phyloP scores from a whole-genome alignment of 371 early-diverging fungal genomes.

The Mortierella sp. region DNA sequence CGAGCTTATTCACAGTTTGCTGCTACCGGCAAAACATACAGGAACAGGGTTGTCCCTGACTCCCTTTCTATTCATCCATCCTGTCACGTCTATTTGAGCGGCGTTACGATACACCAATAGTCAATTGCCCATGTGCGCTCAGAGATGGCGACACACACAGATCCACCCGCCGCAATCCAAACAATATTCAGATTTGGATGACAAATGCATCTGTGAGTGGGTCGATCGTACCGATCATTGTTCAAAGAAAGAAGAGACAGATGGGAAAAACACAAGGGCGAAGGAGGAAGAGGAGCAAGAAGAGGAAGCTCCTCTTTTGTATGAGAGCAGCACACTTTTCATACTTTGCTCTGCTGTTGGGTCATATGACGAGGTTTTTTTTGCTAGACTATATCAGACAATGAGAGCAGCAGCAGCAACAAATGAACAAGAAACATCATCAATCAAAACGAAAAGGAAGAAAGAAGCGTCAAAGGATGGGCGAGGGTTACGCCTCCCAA shows the following conservation, averaged over 20 bases:
- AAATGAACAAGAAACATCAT: too few relatives aligned
- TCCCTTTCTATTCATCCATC: not conserved
- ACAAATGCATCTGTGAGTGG: not conserved
- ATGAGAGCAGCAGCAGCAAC: too few relatives aligned
- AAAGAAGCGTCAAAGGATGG: too few relatives aligned
- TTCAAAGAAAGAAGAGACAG: not conserved
- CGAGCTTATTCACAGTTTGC: too few relatives aligned
- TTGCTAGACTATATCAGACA: too few relatives aligned
- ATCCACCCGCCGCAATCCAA: not conserved
- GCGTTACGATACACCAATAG: not conserved
- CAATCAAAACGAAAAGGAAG: too few relatives aligned
- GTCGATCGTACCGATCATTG: not conserved
- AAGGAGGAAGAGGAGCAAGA: not conserved
- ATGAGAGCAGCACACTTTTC: too few relatives aligned
- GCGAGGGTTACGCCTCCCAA: too few relatives aligned
- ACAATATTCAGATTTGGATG: not conserved
- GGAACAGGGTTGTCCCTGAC: slow-evolving; percentile 1
- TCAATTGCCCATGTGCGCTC: not conserved
- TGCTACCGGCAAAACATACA: not conserved
- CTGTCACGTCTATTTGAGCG: not conserved
- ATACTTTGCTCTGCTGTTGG: too few relatives aligned
- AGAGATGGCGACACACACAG: too few relatives aligned
- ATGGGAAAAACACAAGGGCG: not conserved
- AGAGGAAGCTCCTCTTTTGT: too few relatives aligned
- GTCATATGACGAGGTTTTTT: too few relatives aligned